Evolutionary conservation across 106 monocot species (phyloP), one percentile per base, ranked within the genome.

Genomic region (Phalaenopsis equestris): DNA sequence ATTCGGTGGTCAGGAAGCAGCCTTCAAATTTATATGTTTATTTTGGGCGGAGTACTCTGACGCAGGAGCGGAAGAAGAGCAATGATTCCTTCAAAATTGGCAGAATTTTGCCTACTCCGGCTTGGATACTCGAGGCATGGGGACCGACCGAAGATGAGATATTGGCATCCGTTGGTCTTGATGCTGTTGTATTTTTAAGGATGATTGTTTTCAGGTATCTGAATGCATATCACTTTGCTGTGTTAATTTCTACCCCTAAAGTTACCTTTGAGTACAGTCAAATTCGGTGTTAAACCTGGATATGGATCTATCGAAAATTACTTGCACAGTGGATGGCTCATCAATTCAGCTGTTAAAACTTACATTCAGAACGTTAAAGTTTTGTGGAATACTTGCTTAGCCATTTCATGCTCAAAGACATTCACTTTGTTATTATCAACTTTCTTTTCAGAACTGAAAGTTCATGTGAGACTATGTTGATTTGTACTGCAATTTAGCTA

Each of bases 71-170:
- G 43, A 52, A 24, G 37, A 72, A 41, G 49, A 18, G 39, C 3
- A 57, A 68, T 23, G 86, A 85, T 68, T 78, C 73, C 49, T 86
- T 83, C 68, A 81, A 73, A 75, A 77, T 91, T 5, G 94, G 92
- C 2, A 94, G 89, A 81, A 38, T 97, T 6, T 86, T 94, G 65
- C 96, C 96, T 42, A 90, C 94, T 19, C 86, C 93, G 21, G 80
- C 90, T 47, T 97, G 96, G 96, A 86, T 97, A 72, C 10, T 90
- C 24, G 89, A 93, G 79, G 93, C 94, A 23, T 94, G 92, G 92
- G 77, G 81, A 55, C 75, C 67, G 37, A 87, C 87, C 2, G 92
- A 97, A 79, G 82, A 86, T 57, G 94, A 94, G 46, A 85, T 97
- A 65, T 77, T 94, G 55, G 70, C 80, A 56, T 58, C 87, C 80